These are phyloP conservation scores for Pilaira anomala DNA, from an alignment of 192 early-diverging fungal genomes.

Conservation along the genomic window DNA sequence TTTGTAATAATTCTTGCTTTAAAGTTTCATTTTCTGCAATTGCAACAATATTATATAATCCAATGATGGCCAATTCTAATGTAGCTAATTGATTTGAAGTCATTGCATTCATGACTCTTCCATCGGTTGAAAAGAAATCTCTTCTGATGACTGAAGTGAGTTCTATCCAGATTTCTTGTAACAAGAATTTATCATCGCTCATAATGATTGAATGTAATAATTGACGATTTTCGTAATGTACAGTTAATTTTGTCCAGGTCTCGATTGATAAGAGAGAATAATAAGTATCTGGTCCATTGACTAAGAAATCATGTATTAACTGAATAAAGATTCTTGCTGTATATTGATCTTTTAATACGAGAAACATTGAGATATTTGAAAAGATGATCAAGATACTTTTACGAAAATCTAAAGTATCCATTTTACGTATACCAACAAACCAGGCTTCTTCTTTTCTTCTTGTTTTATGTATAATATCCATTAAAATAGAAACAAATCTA, in stretches of 20 bases:
- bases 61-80: constrained; percentile 52
- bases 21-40: constrained; percentile 25
- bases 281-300: constrained; percentile 50
- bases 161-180: constrained; percentile 36
- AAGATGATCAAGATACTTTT: constrained; percentile 64
- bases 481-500: constrained; percentile 41
- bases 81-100: constrained; percentile 44
- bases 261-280: constrained; percentile 64
- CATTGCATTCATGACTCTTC: constrained; percentile 37
- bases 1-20: constrained; percentile 16
- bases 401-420: constrained; percentile 57
- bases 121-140: constrained; percentile 31
- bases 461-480: constrained; percentile 23
- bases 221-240: constrained; percentile 55
- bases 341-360: constrained; percentile 40
- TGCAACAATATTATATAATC: constrained; percentile 47
- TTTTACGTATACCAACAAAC: constrained; percentile 36
- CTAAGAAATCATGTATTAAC: constrained; percentile 51
- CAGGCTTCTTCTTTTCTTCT: constrained; percentile 14
- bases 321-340: constrained; percentile 42
- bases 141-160: constrained; percentile 30
- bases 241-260: constrained; percentile 56
- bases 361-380: constrained; percentile 54
- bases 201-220: constrained; percentile 37
- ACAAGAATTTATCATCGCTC: constrained; percentile 18